Evolutionary conservation across 179 eudicot genomes (phyloP).

Genomic region (Spinacia oleracea): DNA sequence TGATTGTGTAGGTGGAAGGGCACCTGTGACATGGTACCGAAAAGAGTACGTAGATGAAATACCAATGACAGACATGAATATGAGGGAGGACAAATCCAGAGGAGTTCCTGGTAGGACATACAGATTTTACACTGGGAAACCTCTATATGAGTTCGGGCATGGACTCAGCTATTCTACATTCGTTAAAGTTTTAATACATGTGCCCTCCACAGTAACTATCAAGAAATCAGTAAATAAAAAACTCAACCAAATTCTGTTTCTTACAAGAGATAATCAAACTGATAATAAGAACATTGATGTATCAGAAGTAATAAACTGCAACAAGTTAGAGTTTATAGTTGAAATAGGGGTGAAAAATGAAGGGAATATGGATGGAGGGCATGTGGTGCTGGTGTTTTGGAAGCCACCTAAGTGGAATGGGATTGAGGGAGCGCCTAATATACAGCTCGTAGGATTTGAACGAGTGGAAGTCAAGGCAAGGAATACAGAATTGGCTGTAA

Average conservation of each 20-base stretch:
- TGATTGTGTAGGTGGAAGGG: slow-evolving; percentile 34
- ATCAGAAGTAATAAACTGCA: slow-evolving; percentile 31
- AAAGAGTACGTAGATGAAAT: slow-evolving; percentile 25
- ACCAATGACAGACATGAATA: slow-evolving; percentile 39
- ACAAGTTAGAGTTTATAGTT: slow-evolving; percentile 17
- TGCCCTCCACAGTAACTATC: slow-evolving; percentile 3
- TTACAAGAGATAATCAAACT: neutral
- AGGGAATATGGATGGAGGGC: slow-evolving; percentile 36
- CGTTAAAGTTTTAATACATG: slow-evolving; percentile 16
- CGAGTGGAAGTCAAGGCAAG: slow-evolving; percentile 23
- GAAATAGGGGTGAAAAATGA: slow-evolving; percentile 32
- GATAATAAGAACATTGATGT: slow-evolving; percentile 17
- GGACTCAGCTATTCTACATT: slow-evolving; percentile 38
- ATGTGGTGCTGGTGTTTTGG: slow-evolving; percentile 31
- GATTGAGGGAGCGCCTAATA: slow-evolving; percentile 16
- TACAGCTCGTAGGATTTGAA: slow-evolving; percentile 25
- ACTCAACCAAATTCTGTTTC: neutral
- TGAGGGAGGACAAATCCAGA: slow-evolving; percentile 30
- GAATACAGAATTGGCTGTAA: slow-evolving; percentile 2
- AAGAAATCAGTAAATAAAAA: neutral
- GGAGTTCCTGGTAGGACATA: slow-evolving; percentile 40
- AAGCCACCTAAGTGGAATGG: slow-evolving; percentile 11
- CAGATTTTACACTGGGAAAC: slow-evolving; percentile 30
- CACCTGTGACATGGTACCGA: slow-evolving; percentile 41
- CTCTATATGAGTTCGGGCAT: slow-evolving; percentile 33